Percentiles rank a stretch among this genome's conserved stretches.
Evolutionary conservation across 2,329 filamentous ascomycete species (phyloP).

Genomic region (Graphilbum ipis-grandicollis): DNA sequence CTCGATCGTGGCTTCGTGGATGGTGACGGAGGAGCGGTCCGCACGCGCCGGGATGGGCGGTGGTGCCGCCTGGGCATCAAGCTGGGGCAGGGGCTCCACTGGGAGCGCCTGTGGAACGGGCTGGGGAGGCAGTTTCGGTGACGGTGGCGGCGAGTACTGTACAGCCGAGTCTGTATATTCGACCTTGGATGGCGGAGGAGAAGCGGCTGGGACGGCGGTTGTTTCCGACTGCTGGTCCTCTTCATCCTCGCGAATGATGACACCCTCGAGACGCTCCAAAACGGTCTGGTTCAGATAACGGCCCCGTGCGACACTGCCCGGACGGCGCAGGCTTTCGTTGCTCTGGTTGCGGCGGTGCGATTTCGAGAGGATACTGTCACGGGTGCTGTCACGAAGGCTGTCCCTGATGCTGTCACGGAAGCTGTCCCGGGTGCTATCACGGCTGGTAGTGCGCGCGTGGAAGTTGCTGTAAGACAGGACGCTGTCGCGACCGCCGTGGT

Average conservation of each 20-base stretch:
- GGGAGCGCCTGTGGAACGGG: background rate
- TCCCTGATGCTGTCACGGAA: too few species aligned
- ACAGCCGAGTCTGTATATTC: constrained; percentile 60
- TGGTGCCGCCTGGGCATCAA: constrained; percentile 19
- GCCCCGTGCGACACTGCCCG: constrained; percentile 36
- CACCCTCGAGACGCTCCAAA: constrained; percentile 36
- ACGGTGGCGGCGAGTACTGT: constrained; percentile 71
- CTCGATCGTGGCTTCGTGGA: constrained; percentile 19
- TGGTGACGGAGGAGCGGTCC: constrained; percentile 13
- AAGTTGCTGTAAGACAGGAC: constrained; percentile 32
- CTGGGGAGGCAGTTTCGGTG: constrained; percentile 32
- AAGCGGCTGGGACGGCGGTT: constrained; percentile 2
- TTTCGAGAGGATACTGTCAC: constrained; percentile 34
- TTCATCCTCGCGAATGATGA: constrained; percentile 32
- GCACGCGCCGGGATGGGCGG: constrained; percentile 15
- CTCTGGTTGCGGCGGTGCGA: constrained; percentile 39
- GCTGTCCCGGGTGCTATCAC: too few species aligned
- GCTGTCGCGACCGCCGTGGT: constrained; percentile 53
- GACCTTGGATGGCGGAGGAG: constrained; percentile 15
- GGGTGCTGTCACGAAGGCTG: too few species aligned
- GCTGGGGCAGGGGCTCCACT: background rate
- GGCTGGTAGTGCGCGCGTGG: constrained; percentile 37
- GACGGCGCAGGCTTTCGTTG: constrained; percentile 36
- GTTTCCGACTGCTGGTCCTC: constrained; percentile 11
- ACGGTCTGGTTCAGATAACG: constrained; percentile 36